A percentile compares a stretch with the other conserved stretches of the same genome.
Conservation (phyloP, 306 rosid species). For the Clitoria ternatea region DNA sequence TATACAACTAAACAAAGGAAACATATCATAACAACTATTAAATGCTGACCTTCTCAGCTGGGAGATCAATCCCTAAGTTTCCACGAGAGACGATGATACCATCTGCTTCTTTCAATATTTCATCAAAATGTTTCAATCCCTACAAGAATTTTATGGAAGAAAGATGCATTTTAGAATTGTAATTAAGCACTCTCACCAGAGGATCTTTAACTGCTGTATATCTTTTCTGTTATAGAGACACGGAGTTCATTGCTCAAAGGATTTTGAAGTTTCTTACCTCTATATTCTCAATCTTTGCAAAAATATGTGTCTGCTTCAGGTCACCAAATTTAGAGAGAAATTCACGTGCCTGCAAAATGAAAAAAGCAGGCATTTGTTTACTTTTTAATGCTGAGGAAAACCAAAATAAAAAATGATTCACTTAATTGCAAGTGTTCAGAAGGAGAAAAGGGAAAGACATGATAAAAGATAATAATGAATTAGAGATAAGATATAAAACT, state of each 20-base stretch:
- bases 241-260: neutral
- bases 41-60: slow-evolving; percentile 85
- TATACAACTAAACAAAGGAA: neutral
- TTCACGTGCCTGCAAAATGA: slow-evolving; percentile 63
- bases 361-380: neutral
- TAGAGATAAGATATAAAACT: neutral
- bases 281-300: slow-evolving; percentile 74
- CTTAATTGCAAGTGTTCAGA: neutral
- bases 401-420: neutral
- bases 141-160: slow-evolving; percentile 22
- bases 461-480: neutral
- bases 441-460: neutral
- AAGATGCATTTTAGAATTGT: slow-evolving; percentile 17
- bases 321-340: slow-evolving; percentile 36
- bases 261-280: slow-evolving; percentile 47
- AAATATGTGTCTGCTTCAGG: slow-evolving; percentile 72
- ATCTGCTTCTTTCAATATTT: slow-evolving; percentile 81
- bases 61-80: slow-evolving; percentile 87
- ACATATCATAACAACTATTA: slow-evolving; percentile 1
- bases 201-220: neutral
- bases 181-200: neutral
- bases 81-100: slow-evolving; percentile 84
- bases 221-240: neutral
- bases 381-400: neutral
- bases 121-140: slow-evolving; percentile 84